phyloP scores from a whole-genome alignment of 2,329 filamentous ascomycete genomes.

The Aspergillus japonicus region DNA sequence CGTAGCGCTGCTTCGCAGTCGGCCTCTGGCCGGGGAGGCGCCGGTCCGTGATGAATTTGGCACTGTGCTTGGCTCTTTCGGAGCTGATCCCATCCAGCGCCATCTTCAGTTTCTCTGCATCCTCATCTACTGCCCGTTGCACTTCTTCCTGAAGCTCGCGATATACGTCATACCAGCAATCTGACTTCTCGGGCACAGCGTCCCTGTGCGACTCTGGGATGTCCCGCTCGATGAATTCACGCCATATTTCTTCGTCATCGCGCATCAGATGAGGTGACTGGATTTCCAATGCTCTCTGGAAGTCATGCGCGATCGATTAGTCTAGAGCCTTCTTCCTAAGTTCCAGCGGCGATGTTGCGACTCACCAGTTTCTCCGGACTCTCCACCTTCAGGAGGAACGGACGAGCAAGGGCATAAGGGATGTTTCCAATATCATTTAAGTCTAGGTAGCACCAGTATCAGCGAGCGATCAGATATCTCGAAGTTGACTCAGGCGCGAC shows the following conservation, averaged over 20 bases:
- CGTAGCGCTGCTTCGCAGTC: constrained; percentile 31
- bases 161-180: constrained; percentile 78
- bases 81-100: constrained; percentile 59
- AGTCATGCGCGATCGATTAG: constrained; percentile 4
- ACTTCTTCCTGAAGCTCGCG: constrained; percentile 63
- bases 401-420: constrained; percentile 63
- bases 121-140: constrained; percentile 56
- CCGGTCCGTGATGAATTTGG: constrained; percentile 54
- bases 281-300: constrained; percentile 62
- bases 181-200: constrained; percentile 63
- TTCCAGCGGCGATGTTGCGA: constrained; percentile 4
- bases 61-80: constrained; percentile 57
- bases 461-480: neutral
- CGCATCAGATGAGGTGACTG: constrained; percentile 74
- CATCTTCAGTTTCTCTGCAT: constrained; percentile 58
- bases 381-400: constrained; percentile 69
- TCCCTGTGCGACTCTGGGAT: constrained; percentile 68
- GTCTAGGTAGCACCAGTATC: constrained; percentile 31
- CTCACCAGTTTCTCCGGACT: constrained; percentile 70
- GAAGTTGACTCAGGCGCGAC: constrained; percentile 9
- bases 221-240: constrained; percentile 72
- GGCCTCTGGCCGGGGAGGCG: constrained; percentile 27
- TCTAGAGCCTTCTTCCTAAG: neutral
- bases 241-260: constrained; percentile 72
- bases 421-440: constrained; percentile 71